Conservation (phyloP, 164 flowering plant species). For the Sextonia rubra region DNA sequence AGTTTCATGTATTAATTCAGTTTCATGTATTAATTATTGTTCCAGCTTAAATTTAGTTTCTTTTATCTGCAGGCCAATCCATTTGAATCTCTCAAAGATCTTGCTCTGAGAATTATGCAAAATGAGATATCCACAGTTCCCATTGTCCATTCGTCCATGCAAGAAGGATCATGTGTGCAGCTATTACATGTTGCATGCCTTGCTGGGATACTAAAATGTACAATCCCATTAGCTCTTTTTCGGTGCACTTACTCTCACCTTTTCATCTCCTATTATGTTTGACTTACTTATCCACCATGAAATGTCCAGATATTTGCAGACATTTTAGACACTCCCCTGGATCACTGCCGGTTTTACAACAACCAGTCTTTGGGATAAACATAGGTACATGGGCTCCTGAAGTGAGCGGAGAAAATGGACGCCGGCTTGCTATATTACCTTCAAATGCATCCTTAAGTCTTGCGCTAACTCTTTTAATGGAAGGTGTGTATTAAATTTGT, state of each 20-base stretch:
- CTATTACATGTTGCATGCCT: conserved; percentile 81
- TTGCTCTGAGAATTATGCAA: conserved; percentile 63
- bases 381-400: conserved; percentile 33
- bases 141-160: conserved; percentile 46
- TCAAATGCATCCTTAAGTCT: conserved; percentile 24
- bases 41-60: neutral
- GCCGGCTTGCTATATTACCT: conserved; percentile 17
- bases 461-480: conserved; percentile 25
- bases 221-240: conserved; percentile 8
- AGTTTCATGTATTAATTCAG: neutral
- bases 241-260: neutral
- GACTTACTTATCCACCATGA: neutral
- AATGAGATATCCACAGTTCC: conserved; percentile 71
- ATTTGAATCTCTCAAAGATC: conserved; percentile 64
- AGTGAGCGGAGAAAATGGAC: conserved; percentile 13
- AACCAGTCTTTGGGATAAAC: conserved; percentile 30
- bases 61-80: conserved; percentile 64
- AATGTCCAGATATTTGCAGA: conserved; percentile 34
- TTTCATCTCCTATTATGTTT: conserved; percentile 3
- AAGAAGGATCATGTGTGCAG: conserved; percentile 56
- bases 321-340: conserved; percentile 25
- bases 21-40: neutral
- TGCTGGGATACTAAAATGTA: conserved; percentile 68
- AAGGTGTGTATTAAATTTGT: conserved; percentile 18
- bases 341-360: conserved; percentile 29